A percentile compares a stretch with the other conserved stretches of the same genome.
phyloP scores from a whole-genome alignment of 768 basidiomycete species.

The Nidularia sp. region DNA sequence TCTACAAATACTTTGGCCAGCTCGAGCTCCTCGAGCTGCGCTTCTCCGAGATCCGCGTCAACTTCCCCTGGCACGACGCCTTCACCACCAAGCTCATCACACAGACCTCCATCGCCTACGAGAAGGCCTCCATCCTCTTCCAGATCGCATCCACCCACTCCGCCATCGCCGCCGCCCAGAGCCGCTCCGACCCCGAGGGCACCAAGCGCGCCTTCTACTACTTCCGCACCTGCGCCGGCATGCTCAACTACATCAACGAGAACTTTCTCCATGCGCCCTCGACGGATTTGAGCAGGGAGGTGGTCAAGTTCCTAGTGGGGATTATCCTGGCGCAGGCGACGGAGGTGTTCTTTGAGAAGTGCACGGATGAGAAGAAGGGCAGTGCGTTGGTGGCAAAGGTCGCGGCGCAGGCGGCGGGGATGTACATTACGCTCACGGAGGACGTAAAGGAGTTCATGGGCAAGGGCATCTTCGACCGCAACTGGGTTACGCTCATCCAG shows the following conservation, averaged over 20 bases:
- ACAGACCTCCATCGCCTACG: constrained; percentile 95
- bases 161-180: constrained; percentile 82
- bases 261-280: constrained; percentile 98
- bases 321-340: constrained; percentile 91
- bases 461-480: constrained; percentile 91
- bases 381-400: constrained; percentile 78
- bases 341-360: constrained; percentile 95
- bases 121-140: constrained; percentile 97
- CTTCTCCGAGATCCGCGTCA: constrained; percentile 94
- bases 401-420: constrained; percentile 72
- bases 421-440: constrained; percentile 82
- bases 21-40: constrained; percentile 95
- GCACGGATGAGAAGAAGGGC: constrained; percentile 87
- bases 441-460: constrained; percentile 97
- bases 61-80: constrained; percentile 96
- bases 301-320: constrained; percentile 89
- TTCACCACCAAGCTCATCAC: constrained; percentile 93
- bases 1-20: constrained; percentile 99
- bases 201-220: constrained; percentile 92
- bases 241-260: constrained; percentile 99
- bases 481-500: constrained; percentile 88
- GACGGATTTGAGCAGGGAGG: constrained; percentile 90
- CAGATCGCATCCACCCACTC: constrained; percentile 95
- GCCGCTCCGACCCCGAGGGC: constrained; percentile 85
- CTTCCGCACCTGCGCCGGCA: constrained; percentile 85